Evolutionary conservation across 805 yeast genomes (phyloP), one percentile per base, ranked within the genome.

Genomic region (Starmerella geochares): DNA sequence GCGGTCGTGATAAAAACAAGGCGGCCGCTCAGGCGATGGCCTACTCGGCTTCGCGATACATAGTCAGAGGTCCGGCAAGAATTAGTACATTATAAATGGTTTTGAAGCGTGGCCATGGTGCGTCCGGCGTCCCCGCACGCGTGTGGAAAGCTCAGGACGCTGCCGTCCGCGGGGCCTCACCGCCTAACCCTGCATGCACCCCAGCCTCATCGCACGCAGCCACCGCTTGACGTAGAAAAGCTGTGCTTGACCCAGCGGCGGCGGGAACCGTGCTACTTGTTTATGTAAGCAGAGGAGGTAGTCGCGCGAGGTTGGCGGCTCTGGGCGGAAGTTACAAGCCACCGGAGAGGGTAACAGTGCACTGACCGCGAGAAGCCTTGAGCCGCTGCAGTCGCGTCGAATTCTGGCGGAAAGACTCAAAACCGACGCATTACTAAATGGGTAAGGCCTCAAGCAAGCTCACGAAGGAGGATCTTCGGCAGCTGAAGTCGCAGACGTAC

Each of bases 381-480:
- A 33, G 37, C 21, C 37, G 16, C 21, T 33, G 37, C 21, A 6
- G 37, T n/a, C 37, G 37, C 37, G 21, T 19, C 37, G 2, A 33
- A 16, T 33, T 33, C 21, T n/a, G 10, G 19, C 21, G n/a, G 21
- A 16, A 7, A 13, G n/a, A 33, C 10, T n/a, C 10, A 33, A 6
- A 13, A 33, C 13, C 21, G 8, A 19, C 25, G 25, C 39, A 36
- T 21, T n/a, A 36, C 3, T 3, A 36, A 19, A 90, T 92, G 98
- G 98, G 98, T 13, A 88, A 87, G 60, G 83, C 95, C 28, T 90
- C 94, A 8, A 86, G 96, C 21, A 92, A 88, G 63, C 69, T 92
- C 44, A 83, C 94, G 16, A 86, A 83, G 60, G 97, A 92, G 58
- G 97, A 92, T 60, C 75, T 92, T 44, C 76, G 83, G 47, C 80